Percentiles rank a stretch among this genome's conserved stretches.
phyloP scores from a whole-genome alignment of 2,329 filamentous ascomycete species.

The Colletotrichum sp. region DNA sequence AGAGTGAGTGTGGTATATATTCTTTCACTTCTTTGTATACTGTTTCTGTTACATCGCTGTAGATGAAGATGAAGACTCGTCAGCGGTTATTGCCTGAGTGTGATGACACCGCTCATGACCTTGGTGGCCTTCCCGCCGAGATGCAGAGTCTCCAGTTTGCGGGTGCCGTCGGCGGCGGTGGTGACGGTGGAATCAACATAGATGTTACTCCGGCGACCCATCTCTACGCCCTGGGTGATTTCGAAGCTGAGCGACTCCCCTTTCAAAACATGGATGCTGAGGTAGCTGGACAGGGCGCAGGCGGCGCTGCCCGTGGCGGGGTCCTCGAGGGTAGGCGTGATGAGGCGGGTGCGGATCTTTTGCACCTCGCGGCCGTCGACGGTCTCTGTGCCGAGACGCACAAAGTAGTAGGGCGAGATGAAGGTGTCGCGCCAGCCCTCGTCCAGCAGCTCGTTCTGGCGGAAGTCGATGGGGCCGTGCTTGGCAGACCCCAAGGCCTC shows the following conservation, averaged over 20 bases:
- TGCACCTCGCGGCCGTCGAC: conserved; percentile 1
- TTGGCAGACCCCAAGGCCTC: conserved; percentile 57
- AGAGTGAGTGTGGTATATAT: neutral
- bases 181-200: neutral
- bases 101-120: conserved; percentile 18
- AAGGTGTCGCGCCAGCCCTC: conserved; percentile 61
- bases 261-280: conserved; percentile 49
- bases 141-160: conserved; percentile 3
- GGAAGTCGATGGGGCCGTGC: conserved; percentile 36
- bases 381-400: conserved; percentile 28
- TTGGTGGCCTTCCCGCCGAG: conserved; percentile 11
- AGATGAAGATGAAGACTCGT: neutral
- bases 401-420: conserved; percentile 64
- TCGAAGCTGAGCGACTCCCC: conserved; percentile 23
- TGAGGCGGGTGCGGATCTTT: conserved; percentile 64
- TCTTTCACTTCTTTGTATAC: neutral
- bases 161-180: neutral
- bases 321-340: conserved; percentile 58
- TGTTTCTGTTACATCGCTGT: neutral
- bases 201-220: conserved; percentile 18
- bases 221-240: conserved; percentile 22
- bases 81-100: neutral
- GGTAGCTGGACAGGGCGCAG: conserved; percentile 58
- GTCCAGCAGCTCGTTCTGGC: conserved; percentile 45
- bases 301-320: conserved; percentile 69